Base-by-base conservation (phyloP, 352 stramenopile species). In the Globisporangium radiosum region DNA sequence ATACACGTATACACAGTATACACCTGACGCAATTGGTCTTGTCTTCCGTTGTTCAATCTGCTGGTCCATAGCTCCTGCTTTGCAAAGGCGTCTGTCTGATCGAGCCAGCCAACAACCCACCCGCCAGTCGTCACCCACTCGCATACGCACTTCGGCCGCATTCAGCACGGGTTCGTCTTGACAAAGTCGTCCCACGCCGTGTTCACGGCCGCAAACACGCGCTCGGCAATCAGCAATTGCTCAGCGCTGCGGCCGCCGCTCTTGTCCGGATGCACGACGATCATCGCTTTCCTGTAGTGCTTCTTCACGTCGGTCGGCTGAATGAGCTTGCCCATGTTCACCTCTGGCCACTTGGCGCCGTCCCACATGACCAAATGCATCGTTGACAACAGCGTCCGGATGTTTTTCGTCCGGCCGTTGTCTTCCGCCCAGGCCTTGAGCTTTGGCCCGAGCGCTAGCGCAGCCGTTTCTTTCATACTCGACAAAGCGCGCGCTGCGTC, bases 281-380 rank as follows among this genome's bases (percentile, higher is more conserved):
- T 90, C 88, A 97, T 97, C 40, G 90, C 87, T 65, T 93, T 92
- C 51, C 87, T 85, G 68, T 97, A 97, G 62, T 90, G 64, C 66
- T 93, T 88, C 71, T 97, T 97, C n/a, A 97, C 83, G 59, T 94
- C 85, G 48, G 80, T 73, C n/a, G 87, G 88, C 65, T 87, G 72
- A 33, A 97, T 78, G n/a, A 97, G 80, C 67, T 96, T 94, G 63
- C 81, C 88, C 85, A 97, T 94, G 70, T 91, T 92, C 15, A 95
- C 80, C 57, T 94, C 85, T 14, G 68, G 71, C 90, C 90, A 97
- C 55, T 90, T 89, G 60, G 74, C 88, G 61, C 81, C 85, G 25
- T 94, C 78, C 90, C 90, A 97, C 75, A 97, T 91, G 36, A 97
- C 85, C 38, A 78, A 75, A 63, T 97, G 88, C 88, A 97, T 95